Evolutionary conservation across 179 eudicot genomes (phyloP).

Genomic region (Actinidia arguta): DNA sequence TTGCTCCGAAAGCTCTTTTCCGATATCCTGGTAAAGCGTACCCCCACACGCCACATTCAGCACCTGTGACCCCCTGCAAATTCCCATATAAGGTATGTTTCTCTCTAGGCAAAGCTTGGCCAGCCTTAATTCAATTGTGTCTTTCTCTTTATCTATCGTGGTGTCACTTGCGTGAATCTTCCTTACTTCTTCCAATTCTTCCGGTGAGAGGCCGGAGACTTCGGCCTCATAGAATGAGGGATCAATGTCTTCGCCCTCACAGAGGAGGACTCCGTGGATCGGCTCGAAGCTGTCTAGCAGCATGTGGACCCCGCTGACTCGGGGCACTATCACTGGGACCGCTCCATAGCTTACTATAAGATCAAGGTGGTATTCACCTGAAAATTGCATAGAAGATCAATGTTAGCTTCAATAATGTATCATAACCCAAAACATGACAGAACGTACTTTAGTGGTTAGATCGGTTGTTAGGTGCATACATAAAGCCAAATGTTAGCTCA

Average conservation of each 20-base stretch:
- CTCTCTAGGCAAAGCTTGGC: constrained; percentile 84
- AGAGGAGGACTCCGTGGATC: constrained; percentile 90
- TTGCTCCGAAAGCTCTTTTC: constrained; percentile 52
- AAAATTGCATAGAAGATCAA: neutral
- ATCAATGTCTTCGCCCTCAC: constrained; percentile 95
- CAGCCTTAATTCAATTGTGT: constrained; percentile 71
- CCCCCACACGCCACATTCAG: constrained; percentile 93
- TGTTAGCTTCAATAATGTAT: neutral
- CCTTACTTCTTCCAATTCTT: constrained; percentile 70
- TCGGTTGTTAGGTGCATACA: no score
- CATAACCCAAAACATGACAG: neutral
- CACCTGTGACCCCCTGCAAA: constrained; percentile 93
- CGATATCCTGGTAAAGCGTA: constrained; percentile 79
- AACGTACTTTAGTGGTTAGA: neutral
- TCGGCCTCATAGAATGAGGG: constrained; percentile 65
- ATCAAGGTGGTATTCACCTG: constrained; percentile 94
- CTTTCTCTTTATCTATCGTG: constrained; percentile 82
- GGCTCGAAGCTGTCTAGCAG: constrained; percentile 84
- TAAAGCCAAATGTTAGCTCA: no score
- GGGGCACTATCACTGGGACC: constrained; percentile 89
- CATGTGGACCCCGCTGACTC: constrained; percentile 79
- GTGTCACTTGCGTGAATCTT: constrained; percentile 76
- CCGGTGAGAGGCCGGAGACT: constrained; percentile 41
- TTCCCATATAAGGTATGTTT: constrained; percentile 86
- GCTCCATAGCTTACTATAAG: constrained; percentile 84